Conservation (phyloP, 164 flowering plant genomes). For the Piper longum region DNA sequence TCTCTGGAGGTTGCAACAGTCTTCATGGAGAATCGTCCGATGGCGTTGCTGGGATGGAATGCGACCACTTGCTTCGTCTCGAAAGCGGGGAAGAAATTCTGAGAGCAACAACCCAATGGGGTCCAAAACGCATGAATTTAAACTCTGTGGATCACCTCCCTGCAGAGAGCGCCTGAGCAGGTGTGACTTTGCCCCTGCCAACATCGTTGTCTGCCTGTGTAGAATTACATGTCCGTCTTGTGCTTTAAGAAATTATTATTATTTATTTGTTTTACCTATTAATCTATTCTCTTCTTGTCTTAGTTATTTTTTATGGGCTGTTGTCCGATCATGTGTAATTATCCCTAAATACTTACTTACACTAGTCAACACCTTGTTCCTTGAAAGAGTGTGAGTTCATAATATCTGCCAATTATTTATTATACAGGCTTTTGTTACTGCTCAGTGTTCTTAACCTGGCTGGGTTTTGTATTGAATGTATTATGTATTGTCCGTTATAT, state of each 20-base stretch:
- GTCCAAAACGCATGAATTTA: slow-evolving; percentile 45
- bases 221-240: neutral
- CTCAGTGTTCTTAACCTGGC: neutral
- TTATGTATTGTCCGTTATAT: too few species aligned
- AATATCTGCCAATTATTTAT: neutral
- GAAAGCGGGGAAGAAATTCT: slow-evolving; percentile 65
- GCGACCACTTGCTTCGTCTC: slow-evolving; percentile 57
- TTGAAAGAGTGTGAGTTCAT: neutral
- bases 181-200: neutral
- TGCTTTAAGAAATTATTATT: neutral
- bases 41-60: slow-evolving; percentile 41
- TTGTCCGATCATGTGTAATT: neutral
- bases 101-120: slow-evolving; percentile 75
- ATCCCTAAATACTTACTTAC: neutral
- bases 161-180: slow-evolving; percentile 20
- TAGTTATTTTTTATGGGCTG: neutral
- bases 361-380: neutral
- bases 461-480: too few species aligned
- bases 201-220: neutral
- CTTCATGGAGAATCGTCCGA: slow-evolving; percentile 1
- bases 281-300: neutral
- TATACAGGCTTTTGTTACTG: neutral
- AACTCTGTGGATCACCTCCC: slow-evolving; percentile 23
- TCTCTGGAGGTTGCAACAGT: slow-evolving; percentile 14
- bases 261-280: too few species aligned